phyloP scores from a whole-genome alignment of 2,329 filamentous ascomycete species.

The Daldinia sp. region DNA sequence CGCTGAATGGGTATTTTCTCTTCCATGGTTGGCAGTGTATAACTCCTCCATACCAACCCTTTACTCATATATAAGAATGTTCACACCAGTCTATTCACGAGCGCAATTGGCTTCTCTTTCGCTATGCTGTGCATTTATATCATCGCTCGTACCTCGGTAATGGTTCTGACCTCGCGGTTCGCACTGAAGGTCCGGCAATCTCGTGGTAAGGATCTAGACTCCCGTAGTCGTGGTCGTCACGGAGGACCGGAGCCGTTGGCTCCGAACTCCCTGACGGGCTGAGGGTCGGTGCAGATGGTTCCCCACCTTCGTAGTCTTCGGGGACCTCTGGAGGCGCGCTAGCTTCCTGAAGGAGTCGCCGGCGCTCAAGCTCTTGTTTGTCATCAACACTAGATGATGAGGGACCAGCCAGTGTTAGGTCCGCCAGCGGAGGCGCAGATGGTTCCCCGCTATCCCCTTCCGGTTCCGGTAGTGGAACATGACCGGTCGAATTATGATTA shows the following conservation, averaged over 20 bases:
- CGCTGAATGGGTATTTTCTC: conserved; percentile 14
- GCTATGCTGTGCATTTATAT: conserved; percentile 5
- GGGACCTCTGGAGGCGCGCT: conserved; percentile 69
- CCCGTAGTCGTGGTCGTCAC: conserved; percentile 39
- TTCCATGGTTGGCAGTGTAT: background rate
- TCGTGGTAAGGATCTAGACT: conserved; percentile 50
- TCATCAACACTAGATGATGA: conserved; percentile 56
- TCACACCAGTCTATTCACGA: background rate
- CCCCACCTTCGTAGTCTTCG: conserved; percentile 56
- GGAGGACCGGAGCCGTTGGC: conserved; percentile 46
- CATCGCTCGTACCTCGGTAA: conserved; percentile 50
- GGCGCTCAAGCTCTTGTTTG: conserved; percentile 79
- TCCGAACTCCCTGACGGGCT: conserved; percentile 34
- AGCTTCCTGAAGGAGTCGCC: conserved; percentile 68
- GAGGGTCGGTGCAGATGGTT: conserved; percentile 35
- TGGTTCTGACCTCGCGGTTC: conserved; percentile 40
- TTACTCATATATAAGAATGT: background rate
- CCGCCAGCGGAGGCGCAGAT: conserved; percentile 33
- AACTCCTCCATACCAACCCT: background rate
- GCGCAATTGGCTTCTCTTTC: background rate
- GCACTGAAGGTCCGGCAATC: conserved; percentile 59
- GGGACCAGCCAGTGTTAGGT: conserved; percentile 19
- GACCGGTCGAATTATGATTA: conserved; percentile 1
- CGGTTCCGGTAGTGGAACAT: conserved; percentile 32
- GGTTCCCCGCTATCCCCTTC: conserved; percentile 37